These are phyloP conservation scores for Hericium rajendrae DNA, from an alignment of 768 basidiomycete species.

Conservation along the genomic window DNA sequence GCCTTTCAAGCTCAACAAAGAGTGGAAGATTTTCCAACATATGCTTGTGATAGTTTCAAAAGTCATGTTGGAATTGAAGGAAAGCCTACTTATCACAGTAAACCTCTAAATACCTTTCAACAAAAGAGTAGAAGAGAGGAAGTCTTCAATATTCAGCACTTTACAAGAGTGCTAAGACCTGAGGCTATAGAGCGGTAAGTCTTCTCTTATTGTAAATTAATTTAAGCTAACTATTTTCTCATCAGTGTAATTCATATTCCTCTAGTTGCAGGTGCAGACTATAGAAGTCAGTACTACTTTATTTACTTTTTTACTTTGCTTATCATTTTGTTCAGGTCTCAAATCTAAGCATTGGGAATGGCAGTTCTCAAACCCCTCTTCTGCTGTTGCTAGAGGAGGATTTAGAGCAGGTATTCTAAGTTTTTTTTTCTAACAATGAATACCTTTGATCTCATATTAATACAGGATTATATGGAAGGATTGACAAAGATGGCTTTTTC, in stretches of 20 bases:
- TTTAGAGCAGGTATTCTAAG: slow-evolving; percentile 38
- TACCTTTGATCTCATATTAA: slow-evolving; percentile 10
- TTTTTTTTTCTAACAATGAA: background rate
- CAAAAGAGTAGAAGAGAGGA: slow-evolving; percentile 31
- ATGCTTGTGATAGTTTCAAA: slow-evolving; percentile 29
- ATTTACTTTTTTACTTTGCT: slow-evolving; percentile 1
- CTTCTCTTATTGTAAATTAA: background rate
- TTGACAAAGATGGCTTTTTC: slow-evolving; percentile 48
- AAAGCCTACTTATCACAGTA: slow-evolving; percentile 23
- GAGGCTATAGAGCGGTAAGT: slow-evolving; percentile 51
- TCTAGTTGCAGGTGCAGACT: slow-evolving; percentile 49
- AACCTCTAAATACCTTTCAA: slow-evolving; percentile 36
- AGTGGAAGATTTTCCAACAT: slow-evolving; percentile 12
- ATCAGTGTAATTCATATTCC: slow-evolving; percentile 54
- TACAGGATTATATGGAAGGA: slow-evolving; percentile 46
- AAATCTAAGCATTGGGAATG: slow-evolving; percentile 42
- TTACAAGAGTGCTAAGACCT: slow-evolving; percentile 42
- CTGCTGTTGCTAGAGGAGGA: slow-evolving; percentile 41
- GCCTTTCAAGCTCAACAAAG: too few relatives aligned
- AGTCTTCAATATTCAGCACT: slow-evolving; percentile 55
- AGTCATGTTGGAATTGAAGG: slow-evolving; percentile 25
- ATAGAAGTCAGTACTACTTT: slow-evolving; percentile 34
- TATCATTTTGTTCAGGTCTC: slow-evolving; percentile 26
- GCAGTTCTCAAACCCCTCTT: slow-evolving; percentile 50
- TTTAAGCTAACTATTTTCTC: background rate